Percentiles rank a stretch among this genome's conserved stretches.
Evolutionary conservation across 345 rosid genomes (phyloP).

Genomic region (Mallotus nudiflorus): DNA sequence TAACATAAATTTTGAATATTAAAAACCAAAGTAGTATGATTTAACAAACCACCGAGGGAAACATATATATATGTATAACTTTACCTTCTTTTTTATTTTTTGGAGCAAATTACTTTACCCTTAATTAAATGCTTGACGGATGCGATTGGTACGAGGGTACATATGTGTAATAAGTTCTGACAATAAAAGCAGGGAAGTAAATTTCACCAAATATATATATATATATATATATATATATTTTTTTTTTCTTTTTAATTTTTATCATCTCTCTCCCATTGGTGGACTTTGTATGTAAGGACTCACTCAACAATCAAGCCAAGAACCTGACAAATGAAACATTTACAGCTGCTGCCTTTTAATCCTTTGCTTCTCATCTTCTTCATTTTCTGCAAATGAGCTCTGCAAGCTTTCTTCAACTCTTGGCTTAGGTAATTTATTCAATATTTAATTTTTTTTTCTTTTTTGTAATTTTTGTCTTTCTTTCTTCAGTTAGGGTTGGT

Average conservation of each 20-base stretch:
- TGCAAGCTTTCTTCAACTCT: neutral
- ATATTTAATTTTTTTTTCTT: neutral
- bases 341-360: too few species aligned
- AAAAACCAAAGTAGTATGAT: too few species aligned
- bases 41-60: too few species aligned
- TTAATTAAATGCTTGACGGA: neutral
- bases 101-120: too few species aligned
- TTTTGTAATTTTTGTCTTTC: neutral
- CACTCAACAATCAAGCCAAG: neutral
- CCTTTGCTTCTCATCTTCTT: neutral
- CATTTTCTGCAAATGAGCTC: neutral
- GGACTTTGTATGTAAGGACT: neutral
- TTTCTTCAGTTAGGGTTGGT: neutral
- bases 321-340: too few species aligned
- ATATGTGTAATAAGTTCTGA: neutral
- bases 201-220: too few species aligned
- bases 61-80: too few species aligned
- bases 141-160: conserved; percentile 17
- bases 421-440: neutral
- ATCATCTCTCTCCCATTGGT: neutral
- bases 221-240: neutral
- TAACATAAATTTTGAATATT: too few species aligned
- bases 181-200: neutral
- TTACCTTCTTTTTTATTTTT: too few species aligned
- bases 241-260: too few species aligned